These are phyloP conservation scores for Amylostereum chailletii DNA, from an alignment of 1,284 basidiomycete species.

Conservation along the genomic window DNA sequence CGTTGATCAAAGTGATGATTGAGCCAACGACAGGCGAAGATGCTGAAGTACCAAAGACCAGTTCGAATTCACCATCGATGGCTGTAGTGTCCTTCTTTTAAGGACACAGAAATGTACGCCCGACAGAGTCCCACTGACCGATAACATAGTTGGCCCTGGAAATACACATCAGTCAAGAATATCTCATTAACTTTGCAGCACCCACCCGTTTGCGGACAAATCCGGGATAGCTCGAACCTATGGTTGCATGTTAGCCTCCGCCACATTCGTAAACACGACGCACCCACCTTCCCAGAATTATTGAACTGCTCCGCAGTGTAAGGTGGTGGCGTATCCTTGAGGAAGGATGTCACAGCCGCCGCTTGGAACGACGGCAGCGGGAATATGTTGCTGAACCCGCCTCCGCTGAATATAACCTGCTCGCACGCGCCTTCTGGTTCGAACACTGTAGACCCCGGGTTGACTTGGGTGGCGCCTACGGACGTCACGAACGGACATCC, in stretches of 20 bases:
- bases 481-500: conserved; percentile 11
- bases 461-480: conserved; percentile 29
- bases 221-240: conserved; percentile 38
- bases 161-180: neutral
- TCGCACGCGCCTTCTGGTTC: conserved; percentile 29
- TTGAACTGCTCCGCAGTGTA: conserved; percentile 36
- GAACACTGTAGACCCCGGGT: conserved; percentile 16
- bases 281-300: conserved; percentile 33
- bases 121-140: conserved; percentile 20
- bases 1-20: conserved; percentile 35
- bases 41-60: conserved; percentile 25
- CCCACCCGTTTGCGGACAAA: conserved; percentile 32
- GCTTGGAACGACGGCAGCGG: conserved; percentile 28
- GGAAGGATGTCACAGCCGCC: conserved; percentile 21
- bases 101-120: neutral
- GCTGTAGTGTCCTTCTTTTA: conserved; percentile 2
- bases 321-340: conserved; percentile 31
- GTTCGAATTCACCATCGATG: conserved; percentile 19
- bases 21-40: conserved; percentile 29
- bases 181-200: neutral
- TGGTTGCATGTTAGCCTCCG: neutral
- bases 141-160: conserved; percentile 36
- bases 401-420: conserved; percentile 21
- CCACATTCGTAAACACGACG: neutral
- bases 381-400: conserved; percentile 35